Conservation (phyloP, 331 rosid genomes). For the Ulmus americana region DNA sequence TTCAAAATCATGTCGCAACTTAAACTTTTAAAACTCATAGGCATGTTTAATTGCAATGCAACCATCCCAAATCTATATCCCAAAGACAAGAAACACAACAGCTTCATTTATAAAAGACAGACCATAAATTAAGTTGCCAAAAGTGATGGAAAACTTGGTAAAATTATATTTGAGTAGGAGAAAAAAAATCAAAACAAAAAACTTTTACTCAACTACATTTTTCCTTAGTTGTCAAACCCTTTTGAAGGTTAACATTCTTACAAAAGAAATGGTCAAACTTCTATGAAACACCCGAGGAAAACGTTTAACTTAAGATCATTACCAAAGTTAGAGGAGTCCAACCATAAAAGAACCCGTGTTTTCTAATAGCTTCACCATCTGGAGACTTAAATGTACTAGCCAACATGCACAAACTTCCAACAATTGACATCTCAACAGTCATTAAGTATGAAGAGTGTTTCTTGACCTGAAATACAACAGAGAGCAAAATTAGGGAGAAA, state of each 20-base stretch:
- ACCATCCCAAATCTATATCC: too few relatives aligned
- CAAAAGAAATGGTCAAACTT: background rate
- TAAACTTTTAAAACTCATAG: too few relatives aligned
- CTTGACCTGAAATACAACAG: slow-evolving; percentile 64
- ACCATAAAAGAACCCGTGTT: slow-evolving; percentile 68
- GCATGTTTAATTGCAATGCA: too few relatives aligned
- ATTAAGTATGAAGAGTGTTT: slow-evolving; percentile 90
- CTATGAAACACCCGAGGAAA: background rate
- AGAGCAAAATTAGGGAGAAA: slow-evolving; percentile 3
- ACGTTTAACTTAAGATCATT: slow-evolving; percentile 18
- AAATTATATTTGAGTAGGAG: background rate
- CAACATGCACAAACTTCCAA: slow-evolving; percentile 77
- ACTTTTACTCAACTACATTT: background rate
- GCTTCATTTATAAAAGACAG: too few relatives aligned
- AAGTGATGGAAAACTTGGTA: too few relatives aligned
- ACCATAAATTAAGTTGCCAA: too few relatives aligned
- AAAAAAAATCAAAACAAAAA: background rate
- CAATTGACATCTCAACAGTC: slow-evolving; percentile 94
- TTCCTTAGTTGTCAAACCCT: slow-evolving; percentile 1
- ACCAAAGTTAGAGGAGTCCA: slow-evolving; percentile 88
- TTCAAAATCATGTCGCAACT: too few relatives aligned
- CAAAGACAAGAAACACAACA: too few relatives aligned
- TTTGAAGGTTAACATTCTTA: background rate
- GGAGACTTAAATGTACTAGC: slow-evolving; percentile 78
- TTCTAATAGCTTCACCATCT: slow-evolving; percentile 78